These are phyloP conservation scores for Endocarpon pusillum DNA, from an alignment of 495 filamentous ascomycete genomes.

Conservation along the genomic window DNA sequence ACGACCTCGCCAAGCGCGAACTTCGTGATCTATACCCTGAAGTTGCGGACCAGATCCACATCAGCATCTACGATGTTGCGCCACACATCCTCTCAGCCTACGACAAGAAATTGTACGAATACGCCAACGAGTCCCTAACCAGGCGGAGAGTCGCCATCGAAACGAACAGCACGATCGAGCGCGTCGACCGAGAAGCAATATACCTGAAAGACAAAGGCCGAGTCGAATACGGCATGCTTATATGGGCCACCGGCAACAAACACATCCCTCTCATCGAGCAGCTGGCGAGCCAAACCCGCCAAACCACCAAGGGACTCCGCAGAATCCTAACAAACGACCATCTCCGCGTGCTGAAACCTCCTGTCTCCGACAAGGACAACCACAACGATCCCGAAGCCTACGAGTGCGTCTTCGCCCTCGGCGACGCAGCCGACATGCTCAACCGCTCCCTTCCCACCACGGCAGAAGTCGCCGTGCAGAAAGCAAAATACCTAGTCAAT, in stretches of 20 bases:
- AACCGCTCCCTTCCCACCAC: constrained; percentile 11
- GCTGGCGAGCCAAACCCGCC: constrained; percentile 11
- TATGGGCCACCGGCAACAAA: constrained; percentile 20
- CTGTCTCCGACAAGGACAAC: no score
- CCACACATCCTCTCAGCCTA: constrained; percentile 12
- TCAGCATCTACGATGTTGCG: constrained; percentile 19
- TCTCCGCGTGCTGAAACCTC: constrained; percentile 11
- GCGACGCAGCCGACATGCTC: constrained; percentile 17
- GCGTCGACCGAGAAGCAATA: constrained; percentile 12
- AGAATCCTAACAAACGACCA: constrained; percentile 16
- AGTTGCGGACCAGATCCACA: constrained; percentile 8
- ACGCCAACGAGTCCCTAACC: constrained; percentile 12
- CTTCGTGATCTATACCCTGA: constrained; percentile 23
- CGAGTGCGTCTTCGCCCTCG: constrained; percentile 12
- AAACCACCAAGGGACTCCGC: constrained; percentile 10
- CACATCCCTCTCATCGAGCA: constrained; percentile 9
- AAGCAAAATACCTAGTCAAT: constrained; percentile 14
- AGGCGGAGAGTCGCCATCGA: constrained; percentile 11
- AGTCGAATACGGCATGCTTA: constrained; percentile 13
- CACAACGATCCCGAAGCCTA: constrained; percentile 3
- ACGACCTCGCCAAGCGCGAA: constrained; percentile 55
- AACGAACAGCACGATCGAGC: constrained; percentile 13
- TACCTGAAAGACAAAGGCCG: constrained; percentile 13
- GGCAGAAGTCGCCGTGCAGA: constrained; percentile 17
- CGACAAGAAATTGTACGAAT: constrained; percentile 14